Conservation (phyloP, 805 yeast genomes). For the Starmera dryadoides region DNA sequence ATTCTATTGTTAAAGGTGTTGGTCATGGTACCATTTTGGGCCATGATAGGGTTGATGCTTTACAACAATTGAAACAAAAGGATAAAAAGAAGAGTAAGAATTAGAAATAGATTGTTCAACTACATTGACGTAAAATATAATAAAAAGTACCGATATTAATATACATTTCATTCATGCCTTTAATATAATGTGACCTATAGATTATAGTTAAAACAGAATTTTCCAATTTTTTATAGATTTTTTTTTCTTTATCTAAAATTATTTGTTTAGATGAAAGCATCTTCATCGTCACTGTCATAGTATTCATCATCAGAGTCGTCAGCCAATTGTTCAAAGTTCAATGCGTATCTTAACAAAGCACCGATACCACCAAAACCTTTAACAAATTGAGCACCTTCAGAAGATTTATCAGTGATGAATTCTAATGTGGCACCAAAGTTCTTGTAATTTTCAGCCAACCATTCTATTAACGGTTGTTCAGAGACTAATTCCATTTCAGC, state of each 20-base stretch:
- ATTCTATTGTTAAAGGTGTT: slow-evolving; percentile 58
- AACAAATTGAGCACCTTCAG: slow-evolving; percentile 98
- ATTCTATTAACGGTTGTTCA: slow-evolving; percentile 84
- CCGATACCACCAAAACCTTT: slow-evolving; percentile 99
- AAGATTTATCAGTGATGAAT: slow-evolving; percentile 92
- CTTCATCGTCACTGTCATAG: slow-evolving; percentile 49
- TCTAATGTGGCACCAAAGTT: slow-evolving; percentile 93
- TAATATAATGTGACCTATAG: not conserved
- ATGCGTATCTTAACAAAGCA: slow-evolving; percentile 91
- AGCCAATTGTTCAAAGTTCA: slow-evolving; percentile 90
- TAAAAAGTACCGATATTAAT: too few species aligned
- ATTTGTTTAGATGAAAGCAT: slow-evolving; percentile 9
- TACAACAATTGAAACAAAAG: slow-evolving; percentile 44
- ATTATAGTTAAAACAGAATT: too few species aligned
- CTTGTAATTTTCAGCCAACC: slow-evolving; percentile 97
- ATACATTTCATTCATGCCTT: not conserved
- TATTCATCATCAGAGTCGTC: slow-evolving; percentile 86
- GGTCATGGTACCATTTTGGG: slow-evolving; percentile 69
- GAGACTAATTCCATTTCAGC: slow-evolving; percentile 84
- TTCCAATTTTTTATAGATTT: too few species aligned
- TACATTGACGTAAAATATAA: not conserved
- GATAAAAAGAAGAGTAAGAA: not conserved
- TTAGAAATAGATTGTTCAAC: too few species aligned
- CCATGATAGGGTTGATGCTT: slow-evolving; percentile 57
- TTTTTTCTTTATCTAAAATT: not conserved